Base-by-base conservation (phyloP, 208 protist genomes). In the Leishmania mexicana region DNA sequence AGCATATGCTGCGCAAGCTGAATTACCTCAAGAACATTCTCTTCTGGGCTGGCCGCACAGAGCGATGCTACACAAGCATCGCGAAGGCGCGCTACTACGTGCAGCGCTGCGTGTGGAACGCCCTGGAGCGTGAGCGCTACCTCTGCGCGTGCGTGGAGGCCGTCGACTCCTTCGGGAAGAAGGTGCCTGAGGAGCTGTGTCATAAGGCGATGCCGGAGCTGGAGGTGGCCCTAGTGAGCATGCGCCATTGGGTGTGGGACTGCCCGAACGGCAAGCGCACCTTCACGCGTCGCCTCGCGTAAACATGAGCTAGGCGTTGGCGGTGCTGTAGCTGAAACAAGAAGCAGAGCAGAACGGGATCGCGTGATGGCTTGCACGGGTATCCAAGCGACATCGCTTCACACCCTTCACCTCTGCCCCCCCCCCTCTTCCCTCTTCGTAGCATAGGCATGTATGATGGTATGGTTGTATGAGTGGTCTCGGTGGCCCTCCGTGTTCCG, bases 161-260 rank as follows among this genome's bases (percentile, higher is more conserved):
- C n/a, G 90, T 97, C 2, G 95, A 98, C 70, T 85, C 83, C 8
- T 95, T 97, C 70, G 81, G 85, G n/a, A 85, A 87, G 49, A 90
- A 94, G 83, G 87, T 98, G 42, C 92, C 93, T 11, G 87, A 90
- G 78, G 93, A 98, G 85, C 93, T 96, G 80, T 86, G 87, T 47
- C 72, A 83, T 38, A 98, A 98, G 87, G 90, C 89, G 49, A 89
- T 96, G 86, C 85, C 83, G 70, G 93, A 98, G 87, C 87, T 98
- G 68, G 85, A 97, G 80, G 85, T 94, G 57, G 83, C 93, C 45
- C 87, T 98, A 35, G 85, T 90, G 51, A 94, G 90, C 83, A 89
- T 98, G 85, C 95, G 95, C 74, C 95, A 98, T 88, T 98, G 95
- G 95, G 87, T 96, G 57, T 95, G 86, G 83, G 95, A 96, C 83